Evolutionary conservation across 371 early-diverging fungal genomes (phyloP).

Genomic region (Apophysomyces elegans): DNA sequence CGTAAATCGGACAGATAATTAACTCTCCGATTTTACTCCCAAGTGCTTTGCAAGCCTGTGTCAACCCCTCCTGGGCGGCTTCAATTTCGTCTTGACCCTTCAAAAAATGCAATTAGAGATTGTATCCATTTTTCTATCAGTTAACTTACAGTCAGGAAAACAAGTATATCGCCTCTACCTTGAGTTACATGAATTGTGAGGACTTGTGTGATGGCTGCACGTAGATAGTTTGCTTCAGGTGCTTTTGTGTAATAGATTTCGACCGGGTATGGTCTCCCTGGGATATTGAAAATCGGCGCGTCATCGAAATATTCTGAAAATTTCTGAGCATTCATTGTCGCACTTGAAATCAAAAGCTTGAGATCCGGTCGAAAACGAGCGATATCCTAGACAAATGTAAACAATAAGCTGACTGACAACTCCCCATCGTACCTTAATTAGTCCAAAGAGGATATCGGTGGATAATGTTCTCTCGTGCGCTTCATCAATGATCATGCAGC

Average conservation of each 20-base stretch:
- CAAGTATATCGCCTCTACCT: slow-evolving; percentile 92
- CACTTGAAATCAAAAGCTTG: slow-evolving; percentile 97
- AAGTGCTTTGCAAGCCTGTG: slow-evolving; percentile 78
- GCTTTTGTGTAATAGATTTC: slow-evolving; percentile 95
- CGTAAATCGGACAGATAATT: slow-evolving; percentile 94
- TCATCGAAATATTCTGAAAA: slow-evolving; percentile 95
- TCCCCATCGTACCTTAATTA: slow-evolving; percentile 78
- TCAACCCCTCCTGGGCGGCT: slow-evolving; percentile 82
- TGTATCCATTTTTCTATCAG: background rate
- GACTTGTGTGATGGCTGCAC: slow-evolving; percentile 93
- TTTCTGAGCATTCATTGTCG: slow-evolving; percentile 98
- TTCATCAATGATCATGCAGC: slow-evolving; percentile 98
- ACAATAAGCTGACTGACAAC: background rate
- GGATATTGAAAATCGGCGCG: slow-evolving; percentile 94
- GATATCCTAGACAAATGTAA: slow-evolving; percentile 65
- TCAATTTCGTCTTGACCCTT: slow-evolving; percentile 99
- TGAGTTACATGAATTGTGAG: slow-evolving; percentile 96
- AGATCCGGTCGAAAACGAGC: slow-evolving; percentile 92
- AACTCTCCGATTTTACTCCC: slow-evolving; percentile 93
- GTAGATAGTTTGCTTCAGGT: slow-evolving; percentile 97
- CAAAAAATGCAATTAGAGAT: background rate
- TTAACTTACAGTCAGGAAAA: slow-evolving; percentile 88
- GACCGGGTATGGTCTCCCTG: slow-evolving; percentile 94
- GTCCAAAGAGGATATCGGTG: slow-evolving; percentile 97
- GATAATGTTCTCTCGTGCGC: slow-evolving; percentile 99